Base-by-base conservation (phyloP, 352 stramenopile genomes). In the Pythium aristosporum region DNA sequence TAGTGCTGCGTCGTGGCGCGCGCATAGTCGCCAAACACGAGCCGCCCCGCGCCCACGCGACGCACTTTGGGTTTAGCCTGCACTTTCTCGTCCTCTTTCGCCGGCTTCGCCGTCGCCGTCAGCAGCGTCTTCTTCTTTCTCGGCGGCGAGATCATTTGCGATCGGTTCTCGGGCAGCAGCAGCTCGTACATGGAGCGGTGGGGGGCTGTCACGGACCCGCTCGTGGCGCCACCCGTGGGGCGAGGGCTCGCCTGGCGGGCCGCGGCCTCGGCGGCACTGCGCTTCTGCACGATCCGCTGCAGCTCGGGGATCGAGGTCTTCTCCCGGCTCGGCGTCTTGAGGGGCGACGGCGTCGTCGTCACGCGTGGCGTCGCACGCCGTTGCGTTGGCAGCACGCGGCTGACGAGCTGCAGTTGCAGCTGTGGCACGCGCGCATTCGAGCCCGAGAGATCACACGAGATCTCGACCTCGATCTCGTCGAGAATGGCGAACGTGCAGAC, bases 21-120 rank as follows among this genome's bases (percentile, higher is more conserved):
- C n/a, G 83, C 71, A 53, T 89, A 93, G 57, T 84, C 73, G 5
- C 84, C 82, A 52, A 94, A 93, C 15, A 92, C 56, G 0, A 94
- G 51, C n/a, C 86, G 77, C 12, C 86, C 86, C 6, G 72, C 69
- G 13, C 80, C 81, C 13, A 72, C 71, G 54, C 67, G 58, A 34
- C 72, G 71, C 52, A 86, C 39, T 28, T 50, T 50, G 34, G 8
- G 34, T 8, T 39, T 3, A 28, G 15, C 18, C 15, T 15, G 30
- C 30, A 23, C 23, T 55, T 32, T 32, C 28, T 37, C 42, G 23
- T 23, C 66, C 16, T 66, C 72, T 11, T 39, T 42, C 25, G 43
- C 0, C 43, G 63, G 57, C 20, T 61, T 61, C 7, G 52, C 20
- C 21, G 39, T 5, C 23, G 59, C 58, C n/a, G 48, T 66, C 1